phyloP scores from a whole-genome alignment of 306 rosid species.

The Quercus gilva region DNA sequence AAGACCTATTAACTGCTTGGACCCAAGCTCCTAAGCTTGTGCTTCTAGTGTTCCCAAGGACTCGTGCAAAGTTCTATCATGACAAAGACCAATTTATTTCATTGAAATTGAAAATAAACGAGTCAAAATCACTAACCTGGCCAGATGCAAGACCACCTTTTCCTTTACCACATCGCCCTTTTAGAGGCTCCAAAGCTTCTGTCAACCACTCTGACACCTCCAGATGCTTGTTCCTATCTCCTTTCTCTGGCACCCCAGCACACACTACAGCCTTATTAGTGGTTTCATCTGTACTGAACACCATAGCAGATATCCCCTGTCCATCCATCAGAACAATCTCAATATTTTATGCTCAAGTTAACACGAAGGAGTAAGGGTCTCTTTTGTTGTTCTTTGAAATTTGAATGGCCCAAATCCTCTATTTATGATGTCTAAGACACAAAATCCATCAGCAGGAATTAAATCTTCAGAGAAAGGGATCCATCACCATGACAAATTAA shows the following conservation, averaged over 20 bases:
- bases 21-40: background rate
- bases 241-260: slow-evolving; percentile 89
- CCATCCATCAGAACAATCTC: slow-evolving; percentile 24
- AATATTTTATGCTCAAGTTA: slow-evolving; percentile 19
- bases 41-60: background rate
- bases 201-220: slow-evolving; percentile 93
- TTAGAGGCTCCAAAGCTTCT: slow-evolving; percentile 71
- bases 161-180: slow-evolving; percentile 93
- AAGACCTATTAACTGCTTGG: background rate
- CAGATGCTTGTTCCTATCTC: slow-evolving; percentile 46
- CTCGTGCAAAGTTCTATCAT: background rate
- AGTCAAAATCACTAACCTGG: slow-evolving; percentile 56
- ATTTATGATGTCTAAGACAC: background rate
- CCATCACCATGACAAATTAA: background rate
- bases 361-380: background rate
- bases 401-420: background rate
- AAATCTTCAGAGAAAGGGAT: background rate
- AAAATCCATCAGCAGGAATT: background rate
- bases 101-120: background rate
- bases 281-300: slow-evolving; percentile 79
- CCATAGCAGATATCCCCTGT: slow-evolving; percentile 88
- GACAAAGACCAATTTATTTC: background rate
- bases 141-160: slow-evolving; percentile 95
- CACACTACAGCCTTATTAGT: slow-evolving; percentile 90
- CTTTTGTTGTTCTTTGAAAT: background rate